A percentile compares a stretch with the other conserved stretches of the same genome.
phyloP scores from a whole-genome alignment of 768 basidiomycete genomes.

The Saitozyma podzolica region DNA sequence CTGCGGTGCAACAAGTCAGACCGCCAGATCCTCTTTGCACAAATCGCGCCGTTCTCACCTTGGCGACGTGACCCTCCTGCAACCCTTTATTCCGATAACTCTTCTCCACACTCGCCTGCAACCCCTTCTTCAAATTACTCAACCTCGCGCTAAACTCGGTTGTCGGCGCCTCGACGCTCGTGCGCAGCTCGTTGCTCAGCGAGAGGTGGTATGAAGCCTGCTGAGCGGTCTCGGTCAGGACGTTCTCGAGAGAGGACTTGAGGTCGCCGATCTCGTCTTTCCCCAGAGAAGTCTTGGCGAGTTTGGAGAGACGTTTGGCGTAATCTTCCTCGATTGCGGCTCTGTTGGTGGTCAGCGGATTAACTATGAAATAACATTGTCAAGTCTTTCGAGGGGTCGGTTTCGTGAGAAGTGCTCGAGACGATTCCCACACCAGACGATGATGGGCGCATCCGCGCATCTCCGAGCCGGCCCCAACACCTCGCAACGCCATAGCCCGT shows the following conservation, averaged over 20 bases:
- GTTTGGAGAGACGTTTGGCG: slow-evolving; percentile 74
- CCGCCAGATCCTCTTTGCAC: neutral
- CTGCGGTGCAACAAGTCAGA: slow-evolving; percentile 25
- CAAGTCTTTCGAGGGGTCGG: too few species aligned
- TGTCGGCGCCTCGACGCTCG: slow-evolving; percentile 65
- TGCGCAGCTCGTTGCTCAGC: slow-evolving; percentile 72
- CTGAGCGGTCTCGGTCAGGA: slow-evolving; percentile 79
- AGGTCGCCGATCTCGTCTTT: slow-evolving; percentile 91
- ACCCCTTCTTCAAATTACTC: slow-evolving; percentile 47
- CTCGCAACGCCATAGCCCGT: too few species aligned
- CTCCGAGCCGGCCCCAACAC: too few species aligned
- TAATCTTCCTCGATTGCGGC: slow-evolving; percentile 93
- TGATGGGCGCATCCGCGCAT: too few species aligned
- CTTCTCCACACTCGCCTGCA: slow-evolving; percentile 78
- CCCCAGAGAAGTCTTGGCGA: slow-evolving; percentile 74
- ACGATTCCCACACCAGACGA: too few species aligned
- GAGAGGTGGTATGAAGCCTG: slow-evolving; percentile 72
- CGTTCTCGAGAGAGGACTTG: slow-evolving; percentile 73
- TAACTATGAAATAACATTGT: neutral
- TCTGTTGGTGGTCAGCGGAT: slow-evolving; percentile 55
- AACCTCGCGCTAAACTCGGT: slow-evolving; percentile 33
- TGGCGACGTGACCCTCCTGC: slow-evolving; percentile 79
- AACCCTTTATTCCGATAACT: slow-evolving; percentile 83
- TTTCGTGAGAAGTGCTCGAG: too few species aligned
- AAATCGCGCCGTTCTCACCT: slow-evolving; percentile 51